phyloP scores from a whole-genome alignment of 106 monocot species.

The Dendrobium nobile region DNA sequence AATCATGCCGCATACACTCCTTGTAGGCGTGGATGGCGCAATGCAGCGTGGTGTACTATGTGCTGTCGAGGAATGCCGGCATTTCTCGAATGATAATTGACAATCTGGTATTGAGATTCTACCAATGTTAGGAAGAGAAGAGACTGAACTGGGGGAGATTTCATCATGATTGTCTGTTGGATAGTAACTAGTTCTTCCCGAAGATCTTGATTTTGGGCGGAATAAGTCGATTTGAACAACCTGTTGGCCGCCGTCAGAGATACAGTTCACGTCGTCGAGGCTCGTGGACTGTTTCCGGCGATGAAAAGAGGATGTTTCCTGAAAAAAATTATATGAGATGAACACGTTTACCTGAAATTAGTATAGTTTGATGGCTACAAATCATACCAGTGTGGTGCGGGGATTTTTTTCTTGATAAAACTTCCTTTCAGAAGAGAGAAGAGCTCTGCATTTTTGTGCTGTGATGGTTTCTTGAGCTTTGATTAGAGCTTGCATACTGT shows the following conservation, averaged over 20 bases:
- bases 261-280: conserved; percentile 21
- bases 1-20: background rate
- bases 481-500: conserved; percentile 38
- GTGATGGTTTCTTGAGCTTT: conserved; percentile 28
- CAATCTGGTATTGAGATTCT: conserved; percentile 22
- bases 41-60: conserved; percentile 17
- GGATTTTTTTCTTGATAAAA: too few species aligned
- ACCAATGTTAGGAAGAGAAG: conserved; percentile 21
- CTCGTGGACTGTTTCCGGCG: conserved; percentile 17
- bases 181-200: conserved; percentile 15
- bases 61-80: conserved; percentile 4
- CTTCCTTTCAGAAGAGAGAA: background rate
- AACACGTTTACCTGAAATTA: background rate
- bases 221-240: conserved; percentile 19
- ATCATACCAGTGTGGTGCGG: background rate
- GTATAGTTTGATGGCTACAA: background rate
- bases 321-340: background rate
- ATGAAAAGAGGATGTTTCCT: conserved; percentile 30
- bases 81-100: conserved; percentile 8
- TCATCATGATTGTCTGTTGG: background rate
- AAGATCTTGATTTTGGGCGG: conserved; percentile 34
- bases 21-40: conserved; percentile 22
- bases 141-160: background rate
- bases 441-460: conserved; percentile 18
- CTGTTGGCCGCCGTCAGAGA: conserved; percentile 29